Conservation (phyloP, 768 basidiomycete species). For the Suillus cothurnatus region DNA sequence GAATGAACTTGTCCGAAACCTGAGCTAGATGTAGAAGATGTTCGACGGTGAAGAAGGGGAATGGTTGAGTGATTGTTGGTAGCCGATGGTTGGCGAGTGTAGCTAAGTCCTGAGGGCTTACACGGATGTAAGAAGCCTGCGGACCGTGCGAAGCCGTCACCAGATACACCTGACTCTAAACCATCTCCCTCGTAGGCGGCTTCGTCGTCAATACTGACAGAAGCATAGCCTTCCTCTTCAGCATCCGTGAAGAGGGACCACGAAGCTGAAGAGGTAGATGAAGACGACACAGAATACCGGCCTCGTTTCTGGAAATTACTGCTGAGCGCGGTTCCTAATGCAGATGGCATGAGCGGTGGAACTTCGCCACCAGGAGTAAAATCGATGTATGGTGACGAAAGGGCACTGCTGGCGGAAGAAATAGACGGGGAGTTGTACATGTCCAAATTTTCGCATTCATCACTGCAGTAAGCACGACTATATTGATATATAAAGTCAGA, state of each 20-base stretch:
- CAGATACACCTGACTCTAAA: conserved; percentile 37
- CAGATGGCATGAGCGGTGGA: conserved; percentile 61
- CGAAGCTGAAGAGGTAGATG: conserved; percentile 63
- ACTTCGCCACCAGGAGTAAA: conserved; percentile 60
- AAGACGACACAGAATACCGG: conserved; percentile 60
- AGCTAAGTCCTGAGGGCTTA: conserved; percentile 54
- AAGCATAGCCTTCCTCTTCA: conserved; percentile 48
- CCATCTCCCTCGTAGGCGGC: conserved; percentile 32
- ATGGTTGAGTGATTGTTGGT: conserved; percentile 69
- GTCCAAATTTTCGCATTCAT: conserved; percentile 64
- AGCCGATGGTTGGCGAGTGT: conserved; percentile 69
- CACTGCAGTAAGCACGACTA: conserved; percentile 72
- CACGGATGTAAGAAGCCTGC: conserved; percentile 35
- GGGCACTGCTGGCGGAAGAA: conserved; percentile 64
- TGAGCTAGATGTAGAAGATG: conserved; percentile 47
- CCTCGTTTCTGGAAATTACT: conserved; percentile 43
- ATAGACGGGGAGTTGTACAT: conserved; percentile 62
- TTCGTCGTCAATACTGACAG: conserved; percentile 37
- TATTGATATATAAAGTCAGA: conserved; percentile 19
- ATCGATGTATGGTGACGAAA: conserved; percentile 65
- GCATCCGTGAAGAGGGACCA: conserved; percentile 70
- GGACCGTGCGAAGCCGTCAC: conserved; percentile 48
- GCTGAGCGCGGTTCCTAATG: conserved; percentile 56
- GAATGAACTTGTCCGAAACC: conserved; percentile 34
- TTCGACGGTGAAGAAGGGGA: conserved; percentile 56